Evolutionary conservation across 2,329 filamentous ascomycete genomes (phyloP), one percentile per base, ranked within the genome.

Genomic region (Cercospora canescens): DNA sequence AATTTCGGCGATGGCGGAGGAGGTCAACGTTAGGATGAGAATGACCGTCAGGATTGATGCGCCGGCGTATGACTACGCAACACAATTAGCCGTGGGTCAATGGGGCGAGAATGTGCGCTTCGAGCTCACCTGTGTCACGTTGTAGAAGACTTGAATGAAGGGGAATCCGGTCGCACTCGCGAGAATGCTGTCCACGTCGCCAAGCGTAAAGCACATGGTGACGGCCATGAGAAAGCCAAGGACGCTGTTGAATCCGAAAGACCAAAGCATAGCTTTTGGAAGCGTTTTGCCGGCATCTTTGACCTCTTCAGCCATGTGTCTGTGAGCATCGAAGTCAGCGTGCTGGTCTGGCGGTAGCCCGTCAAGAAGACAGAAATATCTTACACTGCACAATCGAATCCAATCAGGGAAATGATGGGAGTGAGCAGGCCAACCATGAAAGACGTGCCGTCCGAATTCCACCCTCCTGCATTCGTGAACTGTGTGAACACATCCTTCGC

Each of bases 131-230:
- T 52, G 45, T 1, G 45, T 52, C 1, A 52, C 70, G 32, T 74
- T 72, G 66, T 72, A 75, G 62, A 79, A 79, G 65, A 79, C 72
- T 41, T 73, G 60, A 18, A 77, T 72, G 62, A 74, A 77, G 28
- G 56, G 80, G 71, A 60, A 78, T 37, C 62, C 73, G 55, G 65
- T 74, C 1, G 65, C 48, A 21, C 52, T 58, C 45, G 34, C 72
- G 56, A 54, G 71, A 24, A 41, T 73, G 41, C 69, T 63, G 59
- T 59, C 55, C 16, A 61, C 60, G 37, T 67, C 71, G n/a, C 77
- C 72, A 18, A 79, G 63, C 30, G 74, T 72, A 58, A 78, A 76
- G 37, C 78, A 73, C 60, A 79, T 71, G 2, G 76, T 77, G 8
- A 65, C 50, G 6, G 65, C 57, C 57, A 65, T 64, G 32, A 69